Conservation (phyloP, 78 protist species). For the Diacronema lutheri region DNA sequence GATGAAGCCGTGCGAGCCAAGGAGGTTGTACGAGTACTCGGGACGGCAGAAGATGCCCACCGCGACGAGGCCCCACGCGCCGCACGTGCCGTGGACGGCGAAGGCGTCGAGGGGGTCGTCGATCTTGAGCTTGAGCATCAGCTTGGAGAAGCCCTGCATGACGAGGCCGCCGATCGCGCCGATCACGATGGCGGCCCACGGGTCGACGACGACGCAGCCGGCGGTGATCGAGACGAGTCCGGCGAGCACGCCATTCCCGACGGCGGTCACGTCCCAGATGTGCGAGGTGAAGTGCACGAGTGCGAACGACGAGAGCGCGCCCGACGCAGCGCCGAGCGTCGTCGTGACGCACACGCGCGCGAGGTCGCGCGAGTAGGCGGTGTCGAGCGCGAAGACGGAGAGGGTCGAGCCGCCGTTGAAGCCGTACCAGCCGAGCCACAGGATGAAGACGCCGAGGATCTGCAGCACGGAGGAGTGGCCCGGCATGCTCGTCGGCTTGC, state of each 20-base stretch:
- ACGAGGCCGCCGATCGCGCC: no score
- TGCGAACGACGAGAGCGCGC: neutral
- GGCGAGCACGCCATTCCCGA: slow-evolving; percentile 17
- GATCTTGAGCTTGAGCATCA: slow-evolving; percentile 18
- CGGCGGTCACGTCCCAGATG: neutral
- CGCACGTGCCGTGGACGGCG: slow-evolving; percentile 52
- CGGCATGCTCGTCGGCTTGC: neutral
- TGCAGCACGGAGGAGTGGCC: neutral
- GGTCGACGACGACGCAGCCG: no score
- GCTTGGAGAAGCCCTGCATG: no score
- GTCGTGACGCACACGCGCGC: slow-evolving; percentile 1
- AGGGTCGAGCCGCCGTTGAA: neutral
- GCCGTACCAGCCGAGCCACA: no score
- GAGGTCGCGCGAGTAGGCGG: neutral
- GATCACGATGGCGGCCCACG: no score
- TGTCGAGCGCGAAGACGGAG: neutral
- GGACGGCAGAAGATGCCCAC: no score
- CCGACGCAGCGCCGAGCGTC: slow-evolving; percentile 18
- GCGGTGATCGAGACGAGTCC: no score
- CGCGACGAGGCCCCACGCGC: slow-evolving; percentile 37
- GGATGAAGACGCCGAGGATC: neutral
- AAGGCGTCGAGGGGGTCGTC: slow-evolving; percentile 59
- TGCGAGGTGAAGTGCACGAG: neutral
- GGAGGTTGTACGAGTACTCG: neutral
- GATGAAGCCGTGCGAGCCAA: neutral